Evolutionary conservation across 2,329 filamentous ascomycete species (phyloP), one percentile per base, ranked within the genome.

Genomic region (Ceratocystis cacaofunesta): DNA sequence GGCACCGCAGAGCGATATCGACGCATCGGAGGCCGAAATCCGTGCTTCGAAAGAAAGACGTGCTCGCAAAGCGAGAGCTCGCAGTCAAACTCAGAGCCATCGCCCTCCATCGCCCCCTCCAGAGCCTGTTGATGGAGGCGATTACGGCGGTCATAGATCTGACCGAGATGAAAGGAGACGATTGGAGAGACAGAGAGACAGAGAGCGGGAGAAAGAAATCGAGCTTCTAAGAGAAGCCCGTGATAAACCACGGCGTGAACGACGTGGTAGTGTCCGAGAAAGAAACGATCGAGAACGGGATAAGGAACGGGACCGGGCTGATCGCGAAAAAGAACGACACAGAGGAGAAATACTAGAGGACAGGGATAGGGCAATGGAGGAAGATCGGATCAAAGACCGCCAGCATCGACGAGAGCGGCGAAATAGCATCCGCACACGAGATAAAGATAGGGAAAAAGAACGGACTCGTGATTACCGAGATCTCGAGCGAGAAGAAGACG

Each of bases 191-290:
- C 43, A 68, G 61, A 61, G 66, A 64, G 17, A 68, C 57, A 2
- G 67, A 62, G 57, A 57, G 2, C 62, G 52, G 0, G 66, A 68
- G 57, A 62, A 41, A 48, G 63, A 65, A 48, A 66, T 64, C 48
- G 70, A 71, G 41, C 65, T 68, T 66, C 68, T 69, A 46, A 66
- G 68, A 52, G 69, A 65, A 6, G 30, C 61, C 44, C 57, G 64
- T 1, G 57, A 69, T 22, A 62, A 65, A 6, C 62, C 60, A 22
- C 63, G 66, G 36, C 61, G 65, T 52, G 66, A 67, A 62, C 46
- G 66, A 32, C 67, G 67, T n/a, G 67, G 65, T 32, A 66, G 67
- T 50, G 62, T 67, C 48, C 48, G 63, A n/a, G 67, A 68, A 41
- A 61, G 58, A 55, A 57, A 36, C 15, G 66, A 68, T 19, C 46